Conservation (phyloP, 768 basidiomycete species). For the Tephrocybe sp. region DNA sequence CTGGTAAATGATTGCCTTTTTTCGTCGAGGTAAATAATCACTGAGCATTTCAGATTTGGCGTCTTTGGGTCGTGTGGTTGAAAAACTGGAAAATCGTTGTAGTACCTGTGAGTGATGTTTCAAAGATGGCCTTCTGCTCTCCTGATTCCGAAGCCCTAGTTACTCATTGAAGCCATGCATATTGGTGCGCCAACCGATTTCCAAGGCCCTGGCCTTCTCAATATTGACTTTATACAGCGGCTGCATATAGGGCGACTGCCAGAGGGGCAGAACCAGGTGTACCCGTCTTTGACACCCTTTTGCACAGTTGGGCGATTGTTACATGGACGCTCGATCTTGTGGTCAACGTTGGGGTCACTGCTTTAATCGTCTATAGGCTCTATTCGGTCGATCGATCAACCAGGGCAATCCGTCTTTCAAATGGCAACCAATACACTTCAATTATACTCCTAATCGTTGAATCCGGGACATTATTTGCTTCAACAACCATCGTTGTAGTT, state of each 20-base stretch:
- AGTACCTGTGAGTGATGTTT: neutral
- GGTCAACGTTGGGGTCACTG: neutral
- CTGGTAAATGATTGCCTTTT: neutral
- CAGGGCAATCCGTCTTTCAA: neutral
- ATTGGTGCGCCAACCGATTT: neutral
- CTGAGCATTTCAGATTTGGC: neutral
- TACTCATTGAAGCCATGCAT: neutral
- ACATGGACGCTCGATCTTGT: neutral
- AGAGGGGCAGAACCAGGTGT: neutral
- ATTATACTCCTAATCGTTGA: neutral
- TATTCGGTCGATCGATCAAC: neutral
- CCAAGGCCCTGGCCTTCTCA: neutral
- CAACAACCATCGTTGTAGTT: neutral
- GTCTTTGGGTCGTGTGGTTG: neutral
- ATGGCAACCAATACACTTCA: neutral
- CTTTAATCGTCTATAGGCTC: neutral
- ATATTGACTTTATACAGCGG: neutral
- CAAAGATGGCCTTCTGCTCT: neutral
- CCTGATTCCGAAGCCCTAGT: neutral
- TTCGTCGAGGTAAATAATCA: neutral
- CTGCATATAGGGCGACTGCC: neutral
- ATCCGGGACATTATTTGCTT: neutral
- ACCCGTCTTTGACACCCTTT: neutral
- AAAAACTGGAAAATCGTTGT: neutral
- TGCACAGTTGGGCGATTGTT: neutral